Base-by-base conservation (phyloP, 805 yeast species). In the Citeromyces matritensis region DNA sequence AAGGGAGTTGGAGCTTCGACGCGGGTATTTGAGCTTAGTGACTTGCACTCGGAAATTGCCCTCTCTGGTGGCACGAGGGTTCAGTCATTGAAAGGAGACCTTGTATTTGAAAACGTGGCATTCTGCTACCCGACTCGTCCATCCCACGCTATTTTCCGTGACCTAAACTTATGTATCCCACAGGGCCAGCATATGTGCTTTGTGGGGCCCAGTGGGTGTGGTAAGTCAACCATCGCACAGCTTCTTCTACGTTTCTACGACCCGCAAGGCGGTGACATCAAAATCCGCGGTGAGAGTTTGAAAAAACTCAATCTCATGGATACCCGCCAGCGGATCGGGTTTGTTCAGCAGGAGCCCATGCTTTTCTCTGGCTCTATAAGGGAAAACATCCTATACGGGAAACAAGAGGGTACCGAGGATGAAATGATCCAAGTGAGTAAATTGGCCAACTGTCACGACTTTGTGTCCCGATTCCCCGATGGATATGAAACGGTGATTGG, bases 201-300 rank as follows among this genome's bases (percentile, higher is more conserved):
- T 36, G 96, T 86, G 11, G 97, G 97, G 2, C 95, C 95, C n/a
- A 78, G 93, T 23, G 97, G 97, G 2, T 81, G 94, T 37, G 97
- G 97, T 15, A 88, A 88, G 50, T 82, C 94, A 11, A 86, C 96
- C 0, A 70, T 88, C 3, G 66, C 86, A 5, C 82, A 86, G 32
- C 56, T 88, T 32, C 55, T 88, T 29, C 54, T 86, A 42, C 62
- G 97, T 36, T 82, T 81, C 47, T 88, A 88, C 52, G 95, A 85
- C 43, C 86, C 93, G 2, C 47, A 49, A 9, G 37, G 49, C 0
- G 97, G 97, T 15, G 42, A 52, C 6, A 71, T 88, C 23, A 42
- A 56, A 4, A 62, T 86, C 13, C 85, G 85, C 38, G 72, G 70
- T 9, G 66, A 70, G 33, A 62, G 77, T 38, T 65, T 88, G 37